Conservation (phyloP, 2,329 filamentous ascomycete genomes). For the Juglanconis sp. region DNA sequence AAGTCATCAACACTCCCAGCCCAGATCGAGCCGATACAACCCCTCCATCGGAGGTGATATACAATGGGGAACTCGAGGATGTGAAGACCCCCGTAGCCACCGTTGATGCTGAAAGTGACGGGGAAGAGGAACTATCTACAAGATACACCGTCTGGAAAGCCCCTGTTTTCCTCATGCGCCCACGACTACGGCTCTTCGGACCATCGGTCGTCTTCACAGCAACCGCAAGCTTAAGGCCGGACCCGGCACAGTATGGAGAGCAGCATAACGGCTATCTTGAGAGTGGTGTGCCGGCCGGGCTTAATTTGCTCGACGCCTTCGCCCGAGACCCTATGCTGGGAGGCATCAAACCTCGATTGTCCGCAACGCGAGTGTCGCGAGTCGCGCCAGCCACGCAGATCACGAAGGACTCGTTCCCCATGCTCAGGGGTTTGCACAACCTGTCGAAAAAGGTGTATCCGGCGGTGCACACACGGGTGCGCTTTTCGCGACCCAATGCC, state of each 20-base stretch:
- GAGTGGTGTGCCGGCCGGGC: constrained; percentile 64
- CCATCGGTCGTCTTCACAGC: constrained; percentile 65
- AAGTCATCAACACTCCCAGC: constrained; percentile 57
- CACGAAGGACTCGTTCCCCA: constrained; percentile 58
- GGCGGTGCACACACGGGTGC: constrained; percentile 68
- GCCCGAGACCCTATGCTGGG: constrained; percentile 60
- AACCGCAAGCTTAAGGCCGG: constrained; percentile 57
- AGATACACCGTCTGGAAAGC: constrained; percentile 60
- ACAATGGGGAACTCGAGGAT: constrained; percentile 50
- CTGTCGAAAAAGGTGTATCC: constrained; percentile 64
- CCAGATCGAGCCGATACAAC: constrained; percentile 43
- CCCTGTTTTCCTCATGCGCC: constrained; percentile 54
- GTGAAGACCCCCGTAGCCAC: constrained; percentile 49
- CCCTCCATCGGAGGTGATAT: constrained; percentile 57
- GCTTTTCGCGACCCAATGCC: constrained; percentile 64
- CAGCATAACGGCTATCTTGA: constrained; percentile 62
- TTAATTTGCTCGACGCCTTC: constrained; percentile 77
- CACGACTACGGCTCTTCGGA: constrained; percentile 62
- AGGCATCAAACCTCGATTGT: constrained; percentile 63
- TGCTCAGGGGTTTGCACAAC: constrained; percentile 62
- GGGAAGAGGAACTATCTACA: constrained; percentile 21
- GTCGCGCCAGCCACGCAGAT: constrained; percentile 64
- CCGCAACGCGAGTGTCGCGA: constrained; percentile 70
- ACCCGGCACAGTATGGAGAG: constrained; percentile 38
- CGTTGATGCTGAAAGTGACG: constrained; percentile 37